These are phyloP conservation scores for Lactuca saligna DNA, from an alignment of 129 eudicot species.

Conservation along the genomic window DNA sequence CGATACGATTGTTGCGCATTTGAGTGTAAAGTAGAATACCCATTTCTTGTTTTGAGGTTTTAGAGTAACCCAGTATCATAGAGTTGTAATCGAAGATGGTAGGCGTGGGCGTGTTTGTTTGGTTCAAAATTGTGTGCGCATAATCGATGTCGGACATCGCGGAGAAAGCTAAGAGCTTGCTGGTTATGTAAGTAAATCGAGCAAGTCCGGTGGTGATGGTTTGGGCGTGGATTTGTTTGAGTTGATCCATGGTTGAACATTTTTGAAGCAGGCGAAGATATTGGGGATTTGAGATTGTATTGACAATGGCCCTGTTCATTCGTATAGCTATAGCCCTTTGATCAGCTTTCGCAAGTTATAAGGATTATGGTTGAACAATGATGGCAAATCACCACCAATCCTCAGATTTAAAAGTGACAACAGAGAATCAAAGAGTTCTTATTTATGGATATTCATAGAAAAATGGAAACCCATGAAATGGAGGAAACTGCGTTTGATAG, in stretches of 20 bases:
- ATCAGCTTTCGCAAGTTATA: neutral
- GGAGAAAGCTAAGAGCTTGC: conserved; percentile 41
- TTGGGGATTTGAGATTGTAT: conserved; percentile 32
- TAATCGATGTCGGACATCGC: conserved; percentile 23
- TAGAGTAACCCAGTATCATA: conserved; percentile 38
- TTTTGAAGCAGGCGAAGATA: conserved; percentile 32
- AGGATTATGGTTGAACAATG: too few species aligned
- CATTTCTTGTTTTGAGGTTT: conserved; percentile 35
- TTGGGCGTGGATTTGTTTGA: conserved; percentile 48
- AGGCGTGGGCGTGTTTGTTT: conserved; percentile 11
- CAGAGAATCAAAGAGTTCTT: too few species aligned
- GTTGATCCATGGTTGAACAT: conserved; percentile 39
- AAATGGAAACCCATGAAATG: too few species aligned
- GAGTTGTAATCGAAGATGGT: conserved; percentile 39
- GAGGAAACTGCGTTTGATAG: too few species aligned
- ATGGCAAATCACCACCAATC: too few species aligned
- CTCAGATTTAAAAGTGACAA: too few species aligned
- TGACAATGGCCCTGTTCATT: too few species aligned
- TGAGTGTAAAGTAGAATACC: conserved; percentile 32
- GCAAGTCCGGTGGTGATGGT: conserved; percentile 31
- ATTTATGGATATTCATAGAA: too few species aligned
- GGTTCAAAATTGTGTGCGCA: conserved; percentile 29
- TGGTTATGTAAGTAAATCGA: conserved; percentile 39
- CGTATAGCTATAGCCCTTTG: neutral
- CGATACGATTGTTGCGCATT: conserved; percentile 30